These are phyloP conservation scores for Magnusiomyces sp. DNA, from an alignment of 1,139 yeast species.

Conservation along the genomic window DNA sequence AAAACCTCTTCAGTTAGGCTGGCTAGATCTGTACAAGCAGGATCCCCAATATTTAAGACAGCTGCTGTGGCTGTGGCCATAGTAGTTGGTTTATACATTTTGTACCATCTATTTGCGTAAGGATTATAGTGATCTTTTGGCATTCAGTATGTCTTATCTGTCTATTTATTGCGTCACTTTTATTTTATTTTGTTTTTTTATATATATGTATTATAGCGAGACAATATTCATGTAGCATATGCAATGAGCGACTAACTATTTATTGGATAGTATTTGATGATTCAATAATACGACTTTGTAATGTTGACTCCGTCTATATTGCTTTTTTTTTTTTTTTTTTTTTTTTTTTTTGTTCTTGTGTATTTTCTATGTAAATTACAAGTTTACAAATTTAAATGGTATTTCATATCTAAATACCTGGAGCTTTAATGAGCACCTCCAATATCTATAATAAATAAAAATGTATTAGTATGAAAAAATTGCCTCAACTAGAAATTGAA, in stretches of 20 bases:
- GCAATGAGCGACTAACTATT: no score
- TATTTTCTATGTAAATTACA: no score
- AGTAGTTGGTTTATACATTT: constrained; percentile 60
- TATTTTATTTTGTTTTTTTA: not conserved
- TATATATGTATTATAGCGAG: not conserved
- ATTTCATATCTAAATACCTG: not conserved
- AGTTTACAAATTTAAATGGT: no score
- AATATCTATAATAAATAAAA: constrained; percentile 7
- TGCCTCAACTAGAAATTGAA: constrained; percentile 5
- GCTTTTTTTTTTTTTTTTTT: no score
- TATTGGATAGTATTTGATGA: no score
- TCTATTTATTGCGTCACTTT: not conserved
- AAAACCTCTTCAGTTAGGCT: constrained; percentile 61
- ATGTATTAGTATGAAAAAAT: not conserved
- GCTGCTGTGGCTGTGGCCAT: constrained; percentile 50
- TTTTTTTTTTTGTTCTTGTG: no score
- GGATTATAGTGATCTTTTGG: not conserved
- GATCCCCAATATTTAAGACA: constrained; percentile 49
- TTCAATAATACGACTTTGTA: no score
- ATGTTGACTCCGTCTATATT: no score
- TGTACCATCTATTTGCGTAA: constrained; percentile 26
- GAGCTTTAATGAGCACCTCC: constrained; percentile 10
- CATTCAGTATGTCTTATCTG: not conserved
- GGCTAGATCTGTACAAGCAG: constrained; percentile 48
- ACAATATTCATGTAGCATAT: not conserved